phyloP scores from a whole-genome alignment of 73 alveolate genomes.

The Symbiodinium natans region DNA sequence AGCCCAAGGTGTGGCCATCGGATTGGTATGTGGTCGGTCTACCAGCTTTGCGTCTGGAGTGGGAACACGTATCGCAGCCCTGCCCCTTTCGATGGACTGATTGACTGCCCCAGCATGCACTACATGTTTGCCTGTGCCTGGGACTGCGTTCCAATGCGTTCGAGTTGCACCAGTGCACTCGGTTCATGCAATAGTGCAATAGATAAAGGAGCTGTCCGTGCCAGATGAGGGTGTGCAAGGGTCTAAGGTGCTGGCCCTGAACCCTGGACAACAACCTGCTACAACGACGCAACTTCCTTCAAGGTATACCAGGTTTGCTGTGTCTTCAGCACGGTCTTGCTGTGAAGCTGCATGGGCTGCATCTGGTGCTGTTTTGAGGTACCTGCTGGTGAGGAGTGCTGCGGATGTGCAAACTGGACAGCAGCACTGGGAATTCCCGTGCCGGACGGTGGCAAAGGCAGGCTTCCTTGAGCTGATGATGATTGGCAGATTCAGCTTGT shows the following conservation, averaged over 20 bases:
- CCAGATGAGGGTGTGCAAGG: not conserved
- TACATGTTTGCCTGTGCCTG: slow-evolving; percentile 67
- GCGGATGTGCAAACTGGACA: slow-evolving; percentile 81
- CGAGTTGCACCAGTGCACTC: not conserved
- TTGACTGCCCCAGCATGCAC: slow-evolving; percentile 68
- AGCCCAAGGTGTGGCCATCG: slow-evolving; percentile 45
- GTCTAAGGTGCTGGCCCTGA: slow-evolving; percentile 52
- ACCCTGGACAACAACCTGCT: slow-evolving; percentile 52
- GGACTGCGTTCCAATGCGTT: not conserved
- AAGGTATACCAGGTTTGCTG: not conserved
- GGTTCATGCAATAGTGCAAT: not conserved
- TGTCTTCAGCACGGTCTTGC: not conserved
- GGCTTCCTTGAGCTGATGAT: not conserved
- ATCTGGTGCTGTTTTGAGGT: not conserved
- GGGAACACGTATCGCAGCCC: slow-evolving; percentile 79
- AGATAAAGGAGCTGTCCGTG: not conserved
- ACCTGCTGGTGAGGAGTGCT: slow-evolving; percentile 23
- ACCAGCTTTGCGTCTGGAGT: slow-evolving; percentile 79
- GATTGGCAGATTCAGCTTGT: not conserved
- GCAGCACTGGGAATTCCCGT: slow-evolving; percentile 17
- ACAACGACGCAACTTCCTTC: not conserved
- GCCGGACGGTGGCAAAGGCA: slow-evolving; percentile 78
- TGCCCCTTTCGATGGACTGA: slow-evolving; percentile 51
- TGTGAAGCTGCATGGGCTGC: not conserved
- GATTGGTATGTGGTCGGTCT: slow-evolving; percentile 56